Percentiles rank a stretch among this genome's conserved stretches.
These are phyloP conservation scores for Microdochium bolleyi DNA, from an alignment of 2,329 filamentous ascomycete species.

Conservation along the genomic window DNA sequence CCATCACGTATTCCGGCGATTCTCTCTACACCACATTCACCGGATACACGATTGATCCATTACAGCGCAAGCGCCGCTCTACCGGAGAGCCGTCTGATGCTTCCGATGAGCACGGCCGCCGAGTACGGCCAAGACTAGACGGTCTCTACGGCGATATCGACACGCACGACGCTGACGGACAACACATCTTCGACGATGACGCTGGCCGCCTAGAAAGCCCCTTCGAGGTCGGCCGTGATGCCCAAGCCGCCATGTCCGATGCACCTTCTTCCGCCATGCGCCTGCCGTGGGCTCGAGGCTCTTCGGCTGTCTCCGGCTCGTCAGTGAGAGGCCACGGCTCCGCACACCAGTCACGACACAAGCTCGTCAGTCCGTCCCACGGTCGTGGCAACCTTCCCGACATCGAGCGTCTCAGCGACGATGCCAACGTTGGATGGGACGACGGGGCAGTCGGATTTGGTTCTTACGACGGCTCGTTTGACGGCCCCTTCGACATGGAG, in stretches of 20 bases:
- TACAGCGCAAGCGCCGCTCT: conserved; percentile 9
- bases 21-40: conserved; percentile 28
- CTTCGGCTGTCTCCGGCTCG: conserved; percentile 36
- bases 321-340: conserved; percentile 31
- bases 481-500: conserved; percentile 6
- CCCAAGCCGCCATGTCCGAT: conserved; percentile 57
- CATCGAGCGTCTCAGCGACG: conserved; percentile 40
- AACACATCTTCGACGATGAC: conserved; percentile 3
- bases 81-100: conserved; percentile 35
- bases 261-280: conserved; percentile 43
- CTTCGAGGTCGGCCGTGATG: conserved; percentile 37
- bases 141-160: conserved; percentile 8
- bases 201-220: conserved; percentile 8
- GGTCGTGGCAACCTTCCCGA: conserved; percentile 26
- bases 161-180: conserved; percentile 8
- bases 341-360: conserved; percentile 29
- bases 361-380: conserved; percentile 30
- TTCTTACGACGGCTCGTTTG: conserved; percentile 23
- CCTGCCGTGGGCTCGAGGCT: conserved; percentile 45
- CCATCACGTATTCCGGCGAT: conserved; percentile 36
- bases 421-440: conserved; percentile 18
- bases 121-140: conserved; percentile 26
- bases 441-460: conserved; percentile 19
- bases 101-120: conserved; percentile 28
- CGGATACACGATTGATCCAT: conserved; percentile 18